Percentiles rank a stretch among this genome's conserved stretches.
These are phyloP conservation scores for Speleostelium caveatum DNA, from an alignment of 78 protist species.

Conservation along the genomic window DNA sequence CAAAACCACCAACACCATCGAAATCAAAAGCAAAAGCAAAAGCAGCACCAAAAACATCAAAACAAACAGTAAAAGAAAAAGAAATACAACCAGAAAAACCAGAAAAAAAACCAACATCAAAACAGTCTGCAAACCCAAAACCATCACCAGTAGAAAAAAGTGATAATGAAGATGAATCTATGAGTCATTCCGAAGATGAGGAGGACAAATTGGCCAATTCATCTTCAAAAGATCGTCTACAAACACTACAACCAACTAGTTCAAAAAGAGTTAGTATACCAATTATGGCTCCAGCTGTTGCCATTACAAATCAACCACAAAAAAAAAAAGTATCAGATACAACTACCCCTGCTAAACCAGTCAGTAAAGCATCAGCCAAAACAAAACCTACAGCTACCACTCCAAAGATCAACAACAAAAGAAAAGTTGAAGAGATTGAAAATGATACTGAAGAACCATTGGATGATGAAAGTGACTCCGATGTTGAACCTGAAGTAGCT, in stretches of 20 bases:
- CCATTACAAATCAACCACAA: background rate
- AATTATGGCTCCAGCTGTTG: background rate
- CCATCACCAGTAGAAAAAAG: background rate
- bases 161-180: background rate
- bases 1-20: background rate
- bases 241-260: too few relatives aligned
- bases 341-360: background rate
- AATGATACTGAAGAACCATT: background rate
- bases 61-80: background rate
- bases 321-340: background rate
- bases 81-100: background rate
- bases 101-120: background rate
- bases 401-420: background rate
- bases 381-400: background rate
- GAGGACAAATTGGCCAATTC: too few relatives aligned
- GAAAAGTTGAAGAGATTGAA: background rate
- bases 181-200: too few relatives aligned
- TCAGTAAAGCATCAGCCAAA: background rate
- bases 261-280: too few relatives aligned
- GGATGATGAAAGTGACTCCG: background rate
- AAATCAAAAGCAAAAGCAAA: too few relatives aligned
- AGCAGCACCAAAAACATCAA: background rate
- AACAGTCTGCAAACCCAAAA: background rate
- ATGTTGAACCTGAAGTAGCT: background rate
- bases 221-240: too few relatives aligned